A percentile compares a stretch with the other conserved stretches of the same genome.
These are phyloP conservation scores for Prunus mira DNA, from an alignment of 306 rosid species.

Conservation along the genomic window DNA sequence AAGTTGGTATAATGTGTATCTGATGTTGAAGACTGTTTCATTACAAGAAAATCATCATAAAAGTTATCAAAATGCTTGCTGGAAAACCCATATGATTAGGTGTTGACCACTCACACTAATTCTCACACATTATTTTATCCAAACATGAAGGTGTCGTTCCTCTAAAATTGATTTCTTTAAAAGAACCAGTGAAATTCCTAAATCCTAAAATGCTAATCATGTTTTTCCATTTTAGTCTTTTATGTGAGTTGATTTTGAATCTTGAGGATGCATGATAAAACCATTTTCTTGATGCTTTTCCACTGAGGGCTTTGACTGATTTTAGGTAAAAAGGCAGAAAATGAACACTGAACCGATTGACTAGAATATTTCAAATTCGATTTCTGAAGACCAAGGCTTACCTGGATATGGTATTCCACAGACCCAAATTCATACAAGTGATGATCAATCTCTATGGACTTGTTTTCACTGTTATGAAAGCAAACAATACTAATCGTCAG, in stretches of 20 bases:
- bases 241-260: neutral
- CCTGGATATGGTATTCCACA: constrained; percentile 74
- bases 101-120: neutral
- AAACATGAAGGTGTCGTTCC: neutral
- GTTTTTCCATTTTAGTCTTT: neutral
- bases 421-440: constrained; percentile 80
- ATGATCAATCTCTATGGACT: constrained; percentile 69
- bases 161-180: neutral
- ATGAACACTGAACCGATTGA: neutral
- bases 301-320: neutral
- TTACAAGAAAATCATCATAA: constrained; percentile 19
- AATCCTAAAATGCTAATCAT: neutral
- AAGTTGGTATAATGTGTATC: constrained; percentile 47
- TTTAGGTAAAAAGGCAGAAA: neutral
- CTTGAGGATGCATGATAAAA: neutral
- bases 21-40: constrained; percentile 55
- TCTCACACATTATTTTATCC: neutral
- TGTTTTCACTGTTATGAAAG: constrained; percentile 56
- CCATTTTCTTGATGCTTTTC: neutral
- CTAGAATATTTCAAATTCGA: neutral
- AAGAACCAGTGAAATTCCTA: neutral
- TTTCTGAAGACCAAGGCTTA: constrained; percentile 10
- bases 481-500: constrained; percentile 13
- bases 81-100: neutral
- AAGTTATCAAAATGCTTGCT: neutral